phyloP scores from a whole-genome alignment of 768 basidiomycete species.

The Auricularia heimuer region DNA sequence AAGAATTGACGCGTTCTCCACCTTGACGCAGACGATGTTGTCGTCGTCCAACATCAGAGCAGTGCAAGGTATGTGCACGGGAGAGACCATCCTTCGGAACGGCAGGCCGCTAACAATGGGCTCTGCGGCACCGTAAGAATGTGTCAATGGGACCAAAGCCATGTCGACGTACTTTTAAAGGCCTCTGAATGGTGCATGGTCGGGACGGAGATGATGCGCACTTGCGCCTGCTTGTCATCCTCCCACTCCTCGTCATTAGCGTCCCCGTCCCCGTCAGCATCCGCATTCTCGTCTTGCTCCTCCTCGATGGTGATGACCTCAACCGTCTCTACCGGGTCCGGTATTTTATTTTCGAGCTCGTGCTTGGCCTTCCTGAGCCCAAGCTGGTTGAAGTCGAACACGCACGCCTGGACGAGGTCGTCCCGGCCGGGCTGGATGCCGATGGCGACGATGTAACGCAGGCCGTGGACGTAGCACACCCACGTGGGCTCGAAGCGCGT shows the following conservation, averaged over 20 bases:
- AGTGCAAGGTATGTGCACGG: not conserved
- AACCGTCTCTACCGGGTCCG: not conserved
- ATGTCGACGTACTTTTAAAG: not conserved
- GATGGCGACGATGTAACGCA: not conserved
- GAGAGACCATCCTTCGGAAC: not conserved
- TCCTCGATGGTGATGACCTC: not conserved
- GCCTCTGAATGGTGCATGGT: not conserved
- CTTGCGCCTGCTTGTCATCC: not conserved
- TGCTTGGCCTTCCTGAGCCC: not conserved
- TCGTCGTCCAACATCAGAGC: not conserved
- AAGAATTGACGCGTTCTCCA: not conserved
- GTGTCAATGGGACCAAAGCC: not conserved
- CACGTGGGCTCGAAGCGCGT: not conserved
- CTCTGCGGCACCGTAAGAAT: not conserved
- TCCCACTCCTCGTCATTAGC: not conserved
- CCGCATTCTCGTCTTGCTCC: not conserved
- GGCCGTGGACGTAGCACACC: not conserved
- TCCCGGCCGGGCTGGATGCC: not conserved
- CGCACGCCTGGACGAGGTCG: not conserved
- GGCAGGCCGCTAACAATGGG: not conserved
- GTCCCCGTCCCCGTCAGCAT: not conserved
- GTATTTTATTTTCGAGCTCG: not conserved
- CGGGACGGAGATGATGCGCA: not conserved
- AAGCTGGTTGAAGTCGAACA: conserved; percentile 1
- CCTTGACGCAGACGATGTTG: not conserved